These are phyloP conservation scores for Lophiostoma macrostomum DNA, from an alignment of 495 filamentous ascomycete species.

Conservation along the genomic window DNA sequence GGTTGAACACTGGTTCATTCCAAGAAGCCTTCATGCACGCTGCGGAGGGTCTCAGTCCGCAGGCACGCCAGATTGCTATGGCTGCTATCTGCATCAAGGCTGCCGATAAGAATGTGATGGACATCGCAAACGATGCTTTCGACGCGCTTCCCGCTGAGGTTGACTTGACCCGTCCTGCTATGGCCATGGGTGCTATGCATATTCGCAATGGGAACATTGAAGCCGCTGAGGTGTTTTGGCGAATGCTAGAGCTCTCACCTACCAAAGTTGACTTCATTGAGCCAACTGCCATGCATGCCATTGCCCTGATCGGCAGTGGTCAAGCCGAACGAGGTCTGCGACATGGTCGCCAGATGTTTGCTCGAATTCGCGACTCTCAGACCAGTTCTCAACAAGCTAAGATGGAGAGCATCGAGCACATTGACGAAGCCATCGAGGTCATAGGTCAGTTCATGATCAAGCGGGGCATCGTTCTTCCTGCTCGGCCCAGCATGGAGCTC, in stretches of 20 bases:
- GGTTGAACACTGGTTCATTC: conserved; percentile 61
- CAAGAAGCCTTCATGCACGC: conserved; percentile 64
- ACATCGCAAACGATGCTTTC: conserved; percentile 68
- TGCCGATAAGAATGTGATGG: conserved; percentile 73
- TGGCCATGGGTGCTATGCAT: conserved; percentile 80
- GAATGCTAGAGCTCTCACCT: conserved; percentile 50
- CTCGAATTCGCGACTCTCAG: conserved; percentile 63
- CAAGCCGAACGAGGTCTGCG: conserved; percentile 71
- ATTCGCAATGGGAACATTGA: conserved; percentile 75
- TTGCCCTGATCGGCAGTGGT: conserved; percentile 76
- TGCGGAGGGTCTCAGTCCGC: conserved; percentile 47
- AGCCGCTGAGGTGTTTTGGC: conserved; percentile 73
- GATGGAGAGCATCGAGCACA: conserved; percentile 65
- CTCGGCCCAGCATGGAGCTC: conserved; percentile 56
- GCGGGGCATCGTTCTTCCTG: conserved; percentile 48
- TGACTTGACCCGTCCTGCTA: conserved; percentile 61
- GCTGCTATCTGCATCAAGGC: conserved; percentile 61
- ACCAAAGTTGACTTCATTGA: conserved; percentile 61
- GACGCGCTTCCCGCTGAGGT: conserved; percentile 44
- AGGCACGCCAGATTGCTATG: conserved; percentile 53
- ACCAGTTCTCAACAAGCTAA: conserved; percentile 39
- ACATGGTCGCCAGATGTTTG: conserved; percentile 78
- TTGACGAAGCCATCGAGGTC: conserved; percentile 83
- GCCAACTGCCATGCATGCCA: conserved; percentile 79
- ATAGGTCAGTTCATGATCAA: conserved; percentile 57